Evolutionary conservation across 2,329 filamentous ascomycete species (phyloP), one percentile per base, ranked within the genome.

Genomic region (Xylariaceae sp.): DNA sequence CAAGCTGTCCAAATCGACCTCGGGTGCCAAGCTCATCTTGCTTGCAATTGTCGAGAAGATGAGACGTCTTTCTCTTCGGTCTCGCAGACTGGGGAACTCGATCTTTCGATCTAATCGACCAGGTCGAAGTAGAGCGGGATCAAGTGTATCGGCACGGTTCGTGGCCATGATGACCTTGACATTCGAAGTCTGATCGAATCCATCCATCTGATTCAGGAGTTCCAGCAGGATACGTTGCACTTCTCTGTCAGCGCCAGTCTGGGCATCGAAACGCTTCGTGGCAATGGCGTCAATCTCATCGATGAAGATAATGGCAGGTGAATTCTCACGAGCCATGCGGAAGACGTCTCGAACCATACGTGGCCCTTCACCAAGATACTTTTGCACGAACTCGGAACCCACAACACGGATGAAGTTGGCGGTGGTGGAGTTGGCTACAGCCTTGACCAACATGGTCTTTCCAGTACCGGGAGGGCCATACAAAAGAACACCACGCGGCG

Each of bases 81-180:
- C 94, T 58, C 91, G 84, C 57, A 99, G 81, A 53, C 83, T 90
- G n/a, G 94, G 94, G 72, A 99, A 99, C 72, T 99, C 94, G 59
- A 99, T 99, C 80, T 99, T 99, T 67, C 94, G 82, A 72, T 99
- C 94, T 51, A 99, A 80, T 76, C 94, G 90, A 59, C 94, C 94
- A 31, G 94, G 94, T 63, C 94, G 90, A 54, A 99, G 82, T 54
- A 99, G 80, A 39, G 94, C 94, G 14, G 94, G 94, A 68, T 99
- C 94, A 58, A 99, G 81, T 6, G 94, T 99, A 71, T 97, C 94
- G 58, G 94, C 92, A 68, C 94, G 87, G 77, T 99, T 99, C 60
- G 94, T 99, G 59, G 94, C 94, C 94, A 99, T 99, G 75, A 99
- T 99, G 68, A 99, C 94, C 77, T 99, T 99, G 73, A 99, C 94